phyloP scores from a whole-genome alignment of 257 asterid species.

The Nicotiana noctiflora region DNA sequence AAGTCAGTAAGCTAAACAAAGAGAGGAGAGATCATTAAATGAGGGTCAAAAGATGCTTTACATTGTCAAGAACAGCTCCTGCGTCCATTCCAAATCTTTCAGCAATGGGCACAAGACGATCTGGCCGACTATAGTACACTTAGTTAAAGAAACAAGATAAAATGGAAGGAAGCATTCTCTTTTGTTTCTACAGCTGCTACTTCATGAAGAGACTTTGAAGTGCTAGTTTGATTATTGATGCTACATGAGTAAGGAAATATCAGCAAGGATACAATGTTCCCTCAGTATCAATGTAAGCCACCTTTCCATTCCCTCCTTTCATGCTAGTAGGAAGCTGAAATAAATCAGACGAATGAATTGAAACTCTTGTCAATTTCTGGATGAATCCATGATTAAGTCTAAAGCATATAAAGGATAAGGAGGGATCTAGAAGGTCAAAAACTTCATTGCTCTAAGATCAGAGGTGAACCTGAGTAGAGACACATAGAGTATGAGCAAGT shows the following conservation, averaged over 20 bases:
- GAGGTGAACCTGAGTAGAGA: conserved; percentile 80
- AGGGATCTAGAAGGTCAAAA: neutral
- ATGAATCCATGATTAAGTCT: neutral
- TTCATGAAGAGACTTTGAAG: neutral
- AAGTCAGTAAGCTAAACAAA: neutral
- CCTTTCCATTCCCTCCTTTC: conserved; percentile 99
- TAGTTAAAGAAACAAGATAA: conserved; percentile 27
- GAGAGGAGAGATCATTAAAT: neutral
- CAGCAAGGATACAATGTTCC: conserved; percentile 91
- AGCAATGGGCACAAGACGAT: conserved; percentile 90
- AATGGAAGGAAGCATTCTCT: neutral
- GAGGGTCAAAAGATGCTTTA: conserved; percentile 24
- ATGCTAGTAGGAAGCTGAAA: conserved; percentile 85
- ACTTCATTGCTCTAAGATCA: conserved; percentile 3
- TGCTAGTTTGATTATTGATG: neutral
- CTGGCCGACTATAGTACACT: conserved; percentile 73
- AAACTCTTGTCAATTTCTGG: neutral
- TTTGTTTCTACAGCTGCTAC: neutral
- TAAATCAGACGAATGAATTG: conserved; percentile 3
- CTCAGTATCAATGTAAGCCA: conserved; percentile 93
- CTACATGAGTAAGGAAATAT: neutral
- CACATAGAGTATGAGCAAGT: conserved; percentile 97
- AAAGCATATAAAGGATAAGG: neutral
- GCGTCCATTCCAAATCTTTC: conserved; percentile 99
- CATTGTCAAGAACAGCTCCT: conserved; percentile 98